Conservation (phyloP, 768 basidiomycete species). For the Tephrocybe sp. region DNA sequence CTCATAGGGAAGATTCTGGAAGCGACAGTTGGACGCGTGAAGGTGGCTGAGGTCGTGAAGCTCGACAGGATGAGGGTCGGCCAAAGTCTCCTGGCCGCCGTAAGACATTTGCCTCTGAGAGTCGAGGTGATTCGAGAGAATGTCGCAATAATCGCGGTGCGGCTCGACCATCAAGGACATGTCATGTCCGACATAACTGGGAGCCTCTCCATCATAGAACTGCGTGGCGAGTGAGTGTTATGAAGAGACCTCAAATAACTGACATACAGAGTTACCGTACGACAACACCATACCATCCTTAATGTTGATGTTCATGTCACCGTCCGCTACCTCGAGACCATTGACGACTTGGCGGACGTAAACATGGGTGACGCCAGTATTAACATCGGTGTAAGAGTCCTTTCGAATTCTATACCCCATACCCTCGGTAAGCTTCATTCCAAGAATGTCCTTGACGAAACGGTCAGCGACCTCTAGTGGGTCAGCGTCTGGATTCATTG, state of each 20-base stretch:
- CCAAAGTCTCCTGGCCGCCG: slow-evolving; percentile 35
- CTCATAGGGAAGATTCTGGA: slow-evolving; percentile 37
- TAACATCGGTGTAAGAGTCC: slow-evolving; percentile 85
- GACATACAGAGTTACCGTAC: slow-evolving; percentile 79
- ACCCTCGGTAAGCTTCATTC: slow-evolving; percentile 31
- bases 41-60: slow-evolving; percentile 41
- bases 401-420: slow-evolving; percentile 61
- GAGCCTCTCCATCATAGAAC: slow-evolving; percentile 74
- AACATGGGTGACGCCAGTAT: slow-evolving; percentile 85
- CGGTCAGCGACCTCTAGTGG: slow-evolving; percentile 59
- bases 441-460: slow-evolving; percentile 55
- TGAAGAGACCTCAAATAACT: not conserved
- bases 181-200: slow-evolving; percentile 31
- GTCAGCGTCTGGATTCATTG: slow-evolving; percentile 36
- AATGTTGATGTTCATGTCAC: slow-evolving; percentile 92
- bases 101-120: slow-evolving; percentile 24
- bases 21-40: slow-evolving; percentile 55
- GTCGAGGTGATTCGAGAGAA: slow-evolving; percentile 35
- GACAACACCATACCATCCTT: slow-evolving; percentile 81
- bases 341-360: slow-evolving; percentile 84
- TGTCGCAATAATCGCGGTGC: slow-evolving; percentile 53
- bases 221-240: slow-evolving; percentile 21
- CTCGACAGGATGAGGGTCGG: slow-evolving; percentile 16
- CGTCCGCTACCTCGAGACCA: slow-evolving; percentile 86
- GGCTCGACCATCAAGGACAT: slow-evolving; percentile 25